Evolutionary conservation across 2,329 filamentous ascomycete genomes (phyloP).

Genomic region (Colletotrichum tamarilloi): DNA sequence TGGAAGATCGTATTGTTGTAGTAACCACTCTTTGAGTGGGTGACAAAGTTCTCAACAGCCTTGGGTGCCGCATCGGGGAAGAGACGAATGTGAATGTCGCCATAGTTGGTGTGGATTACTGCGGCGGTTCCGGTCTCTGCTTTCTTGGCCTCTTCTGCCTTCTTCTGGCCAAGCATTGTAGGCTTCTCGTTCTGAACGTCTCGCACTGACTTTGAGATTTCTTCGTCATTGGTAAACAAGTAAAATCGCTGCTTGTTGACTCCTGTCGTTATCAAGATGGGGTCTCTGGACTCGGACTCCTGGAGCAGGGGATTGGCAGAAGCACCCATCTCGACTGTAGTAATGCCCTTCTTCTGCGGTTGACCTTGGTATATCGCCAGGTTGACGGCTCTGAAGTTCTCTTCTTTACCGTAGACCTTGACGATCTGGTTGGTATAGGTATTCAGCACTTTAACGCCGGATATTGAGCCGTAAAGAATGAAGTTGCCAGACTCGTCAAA

Average conservation of each 20-base stretch:
- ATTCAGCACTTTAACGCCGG: conserved; percentile 95
- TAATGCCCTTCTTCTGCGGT: conserved; percentile 91
- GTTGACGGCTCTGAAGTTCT: conserved; percentile 85
- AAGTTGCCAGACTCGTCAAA: conserved; percentile 98
- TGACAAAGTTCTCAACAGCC: conserved; percentile 97
- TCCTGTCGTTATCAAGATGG: conserved; percentile 86
- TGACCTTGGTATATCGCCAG: conserved; percentile 93
- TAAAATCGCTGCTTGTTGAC: conserved; percentile 94
- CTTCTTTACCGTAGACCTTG: conserved; percentile 90
- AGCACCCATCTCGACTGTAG: conserved; percentile 97
- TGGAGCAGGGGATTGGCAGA: conserved; percentile 92
- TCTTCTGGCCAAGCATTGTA: conserved; percentile 70
- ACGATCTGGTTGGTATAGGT: conserved; percentile 94
- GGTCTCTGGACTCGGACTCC: conserved; percentile 90
- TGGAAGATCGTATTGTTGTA: conserved; percentile 99
- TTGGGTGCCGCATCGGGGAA: conserved; percentile 95
- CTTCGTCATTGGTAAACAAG: conserved; percentile 94
- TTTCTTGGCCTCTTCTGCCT: conserved; percentile 67
- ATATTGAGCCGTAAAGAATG: conserved; percentile 90
- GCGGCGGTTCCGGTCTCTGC: conserved; percentile 82
- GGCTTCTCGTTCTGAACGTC: conserved; percentile 97
- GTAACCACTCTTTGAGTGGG: conserved; percentile 88
- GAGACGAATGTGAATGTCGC: conserved; percentile 92
- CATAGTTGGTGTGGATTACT: conserved; percentile 90
- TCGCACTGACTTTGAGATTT: conserved; percentile 83